Conservation (phyloP, 75 land plant species). For the Sequoia sempervirens region DNA sequence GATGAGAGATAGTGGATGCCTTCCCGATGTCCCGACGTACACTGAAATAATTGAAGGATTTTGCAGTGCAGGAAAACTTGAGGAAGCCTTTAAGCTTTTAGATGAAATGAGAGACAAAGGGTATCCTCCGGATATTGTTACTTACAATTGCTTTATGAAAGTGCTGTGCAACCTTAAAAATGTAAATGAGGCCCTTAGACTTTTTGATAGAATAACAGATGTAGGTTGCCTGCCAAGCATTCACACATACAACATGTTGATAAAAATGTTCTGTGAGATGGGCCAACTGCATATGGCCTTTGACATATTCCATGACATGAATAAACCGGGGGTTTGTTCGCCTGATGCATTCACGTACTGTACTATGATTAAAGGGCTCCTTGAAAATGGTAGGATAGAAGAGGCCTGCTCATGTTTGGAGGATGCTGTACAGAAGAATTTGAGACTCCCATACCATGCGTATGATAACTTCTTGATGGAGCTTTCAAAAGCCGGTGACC, state of each 20-base stretch:
- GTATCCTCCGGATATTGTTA: constrained; percentile 63
- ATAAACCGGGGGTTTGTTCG: constrained; percentile 29
- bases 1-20: constrained; percentile 54
- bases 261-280: constrained; percentile 54
- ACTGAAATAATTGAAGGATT: constrained; percentile 64
- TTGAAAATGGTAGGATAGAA: constrained; percentile 31
- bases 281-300: constrained; percentile 38
- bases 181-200: constrained; percentile 42
- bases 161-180: constrained; percentile 53
- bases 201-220: constrained; percentile 39
- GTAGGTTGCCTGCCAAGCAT: constrained; percentile 54
- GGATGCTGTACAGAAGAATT: constrained; percentile 34
- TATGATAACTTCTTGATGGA: constrained; percentile 44
- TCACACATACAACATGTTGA: constrained; percentile 61
- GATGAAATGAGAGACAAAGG: constrained; percentile 68
- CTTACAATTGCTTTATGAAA: constrained; percentile 63
- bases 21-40: constrained; percentile 72
- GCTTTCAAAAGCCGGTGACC: constrained; percentile 50
- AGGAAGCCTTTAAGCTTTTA: constrained; percentile 55
- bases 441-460: constrained; percentile 49
- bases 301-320: constrained; percentile 52
- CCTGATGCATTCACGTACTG: constrained; percentile 42
- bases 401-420: constrained; percentile 52
- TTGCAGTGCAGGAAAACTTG: constrained; percentile 54
- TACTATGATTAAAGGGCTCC: constrained; percentile 59